Conservation (phyloP, 768 basidiomycete species). For the Cubamyces sp. region DNA sequence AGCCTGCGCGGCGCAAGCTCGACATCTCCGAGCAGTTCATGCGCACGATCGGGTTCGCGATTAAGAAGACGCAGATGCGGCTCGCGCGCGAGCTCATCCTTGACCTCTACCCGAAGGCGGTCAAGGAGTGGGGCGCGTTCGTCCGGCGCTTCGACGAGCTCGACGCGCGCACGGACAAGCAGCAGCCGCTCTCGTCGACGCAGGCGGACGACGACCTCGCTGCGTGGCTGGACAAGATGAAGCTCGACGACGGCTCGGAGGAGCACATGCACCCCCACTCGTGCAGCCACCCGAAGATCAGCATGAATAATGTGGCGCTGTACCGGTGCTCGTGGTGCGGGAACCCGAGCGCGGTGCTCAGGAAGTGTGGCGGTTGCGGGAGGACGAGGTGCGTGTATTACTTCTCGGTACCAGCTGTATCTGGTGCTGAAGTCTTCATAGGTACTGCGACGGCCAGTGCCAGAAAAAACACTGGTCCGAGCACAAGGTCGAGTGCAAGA, state of each 20-base stretch:
- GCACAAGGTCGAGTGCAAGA: constrained; percentile 38
- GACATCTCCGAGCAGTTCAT: constrained; percentile 57
- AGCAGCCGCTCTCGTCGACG: constrained; percentile 37
- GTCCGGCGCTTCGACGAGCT: constrained; percentile 43
- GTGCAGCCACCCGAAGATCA: constrained; percentile 49
- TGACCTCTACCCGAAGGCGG: constrained; percentile 46
- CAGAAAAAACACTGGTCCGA: constrained; percentile 43
- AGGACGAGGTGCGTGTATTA: constrained; percentile 41
- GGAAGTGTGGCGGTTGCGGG: constrained; percentile 53
- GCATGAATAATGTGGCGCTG: constrained; percentile 51
- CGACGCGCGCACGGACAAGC: constrained; percentile 32
- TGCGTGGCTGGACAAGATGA: constrained; percentile 57
- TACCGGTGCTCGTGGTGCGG: constrained; percentile 69
- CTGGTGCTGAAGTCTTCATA: constrained; percentile 18
- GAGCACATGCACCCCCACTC: constrained; percentile 36
- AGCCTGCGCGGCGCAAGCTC: constrained; percentile 46
- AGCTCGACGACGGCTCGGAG: constrained; percentile 38
- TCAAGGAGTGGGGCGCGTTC: constrained; percentile 50
- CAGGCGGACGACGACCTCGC: constrained; percentile 60
- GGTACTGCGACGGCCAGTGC: constrained; percentile 50
- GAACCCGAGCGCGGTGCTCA: constrained; percentile 61
- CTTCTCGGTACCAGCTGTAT: not conserved
- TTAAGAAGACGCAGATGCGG: constrained; percentile 56
- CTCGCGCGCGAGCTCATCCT: constrained; percentile 57
- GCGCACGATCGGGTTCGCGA: constrained; percentile 47